Evolutionary conservation across 148 eudicot species (phyloP).

Genomic region (Rhododendron williamsianum): DNA sequence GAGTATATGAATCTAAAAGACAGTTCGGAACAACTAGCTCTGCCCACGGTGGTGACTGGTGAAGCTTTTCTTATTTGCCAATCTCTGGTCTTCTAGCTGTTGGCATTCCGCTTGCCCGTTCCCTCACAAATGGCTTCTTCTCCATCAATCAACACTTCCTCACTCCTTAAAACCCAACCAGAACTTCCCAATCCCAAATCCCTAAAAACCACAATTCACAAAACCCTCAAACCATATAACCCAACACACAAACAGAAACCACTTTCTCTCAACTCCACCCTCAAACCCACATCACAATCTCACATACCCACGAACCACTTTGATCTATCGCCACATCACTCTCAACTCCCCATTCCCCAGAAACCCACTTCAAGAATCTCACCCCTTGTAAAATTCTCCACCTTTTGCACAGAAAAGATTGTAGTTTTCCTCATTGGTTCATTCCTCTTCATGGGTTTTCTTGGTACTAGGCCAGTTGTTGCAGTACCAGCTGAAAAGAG

Average conservation of each 20-base stretch:
- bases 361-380: slow-evolving; percentile 17
- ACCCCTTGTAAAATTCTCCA: slow-evolving; percentile 18
- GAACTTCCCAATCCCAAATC: slow-evolving; percentile 4
- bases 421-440: slow-evolving; percentile 58
- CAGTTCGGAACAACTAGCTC: too few species aligned
- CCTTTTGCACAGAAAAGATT: slow-evolving; percentile 28
- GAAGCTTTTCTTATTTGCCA: too few species aligned
- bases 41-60: too few species aligned
- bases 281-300: slow-evolving; percentile 1
- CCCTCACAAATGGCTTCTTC: slow-evolving; percentile 1
- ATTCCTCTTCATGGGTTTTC: slow-evolving; percentile 45
- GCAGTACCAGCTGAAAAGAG: slow-evolving; percentile 32
- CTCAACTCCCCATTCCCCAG: background rate
- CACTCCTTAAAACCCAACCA: slow-evolving; percentile 13
- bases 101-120: background rate
- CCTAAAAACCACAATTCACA: background rate
- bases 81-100: background rate
- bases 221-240: background rate
- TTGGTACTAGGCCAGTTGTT: slow-evolving; percentile 27
- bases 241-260: background rate
- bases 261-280: slow-evolving; percentile 10
- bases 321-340: background rate
- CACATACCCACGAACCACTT: slow-evolving; percentile 5
- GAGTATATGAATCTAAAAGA: too few species aligned
- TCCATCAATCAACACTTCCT: slow-evolving; percentile 12